Conservation (phyloP, 169 alveolate genomes). For the Plasmodium falciparum region DNA sequence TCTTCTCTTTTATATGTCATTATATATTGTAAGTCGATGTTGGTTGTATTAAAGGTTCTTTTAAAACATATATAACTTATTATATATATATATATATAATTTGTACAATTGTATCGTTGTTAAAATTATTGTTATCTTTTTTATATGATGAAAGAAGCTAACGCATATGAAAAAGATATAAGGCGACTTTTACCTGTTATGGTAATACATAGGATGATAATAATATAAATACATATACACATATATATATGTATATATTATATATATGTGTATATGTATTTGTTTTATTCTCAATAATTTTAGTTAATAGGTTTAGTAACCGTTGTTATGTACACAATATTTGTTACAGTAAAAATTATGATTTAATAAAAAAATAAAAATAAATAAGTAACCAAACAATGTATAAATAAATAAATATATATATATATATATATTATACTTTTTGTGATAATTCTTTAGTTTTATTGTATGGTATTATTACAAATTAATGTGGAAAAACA, state of each 20-base stretch:
- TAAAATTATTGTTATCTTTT: background rate
- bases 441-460: background rate
- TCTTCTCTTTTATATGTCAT: background rate
- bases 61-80: background rate
- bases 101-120: too few relatives aligned
- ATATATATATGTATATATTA: too few relatives aligned
- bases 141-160: slow-evolving; percentile 19
- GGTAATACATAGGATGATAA: slow-evolving; percentile 5
- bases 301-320: slow-evolving; percentile 57
- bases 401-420: background rate
- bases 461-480: slow-evolving; percentile 41
- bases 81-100: background rate
- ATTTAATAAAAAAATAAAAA: background rate
- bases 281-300: background rate
- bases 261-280: too few relatives aligned
- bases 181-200: slow-evolving; percentile 60
- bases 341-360: slow-evolving; percentile 38
- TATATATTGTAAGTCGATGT: too few relatives aligned
- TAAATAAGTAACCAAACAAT: background rate
- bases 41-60: too few relatives aligned
- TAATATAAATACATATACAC: too few relatives aligned
- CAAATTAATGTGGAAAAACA: slow-evolving; percentile 50
- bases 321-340: slow-evolving; percentile 64
- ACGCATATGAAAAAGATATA: slow-evolving; percentile 19
- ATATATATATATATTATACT: background rate